phyloP scores from a whole-genome alignment of 176 grass and related monocot species.

The bread wheat (Triticum aestivum) region IWGSC_CS_RefSeq_v2.1 NC_057814.1:138947629-138948128 shows the following conservation, averaged over 20 bases:
- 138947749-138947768: slow-evolving; percentile 94
- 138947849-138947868: slow-evolving; percentile 92
- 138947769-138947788: slow-evolving; percentile 97
- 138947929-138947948: slow-evolving; percentile 93
- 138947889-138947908: slow-evolving; percentile 91
- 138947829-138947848: slow-evolving; percentile 97
- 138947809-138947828: slow-evolving; percentile 95
- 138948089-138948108: neutral
- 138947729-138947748: slow-evolving; percentile 96
- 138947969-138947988: slow-evolving; percentile 87
- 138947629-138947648: slow-evolving; percentile 97
- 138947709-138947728: slow-evolving; percentile 98
- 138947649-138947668: slow-evolving; percentile 92
- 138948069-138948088: slow-evolving; percentile 13
- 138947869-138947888: slow-evolving; percentile 94
- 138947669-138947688: slow-evolving; percentile 90
- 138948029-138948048: slow-evolving; percentile 18
- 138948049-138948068: neutral
- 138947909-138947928: slow-evolving; percentile 93
- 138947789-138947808: slow-evolving; percentile 93
- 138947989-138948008: slow-evolving; percentile 98
- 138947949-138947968: slow-evolving; percentile 97
- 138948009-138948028: slow-evolving; percentile 59
- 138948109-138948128: neutral
- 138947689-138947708: slow-evolving; percentile 98